Evolutionary conservation across 164 flowering plant genomes (phyloP).

Genomic region (Euptelea pleiosperma): DNA sequence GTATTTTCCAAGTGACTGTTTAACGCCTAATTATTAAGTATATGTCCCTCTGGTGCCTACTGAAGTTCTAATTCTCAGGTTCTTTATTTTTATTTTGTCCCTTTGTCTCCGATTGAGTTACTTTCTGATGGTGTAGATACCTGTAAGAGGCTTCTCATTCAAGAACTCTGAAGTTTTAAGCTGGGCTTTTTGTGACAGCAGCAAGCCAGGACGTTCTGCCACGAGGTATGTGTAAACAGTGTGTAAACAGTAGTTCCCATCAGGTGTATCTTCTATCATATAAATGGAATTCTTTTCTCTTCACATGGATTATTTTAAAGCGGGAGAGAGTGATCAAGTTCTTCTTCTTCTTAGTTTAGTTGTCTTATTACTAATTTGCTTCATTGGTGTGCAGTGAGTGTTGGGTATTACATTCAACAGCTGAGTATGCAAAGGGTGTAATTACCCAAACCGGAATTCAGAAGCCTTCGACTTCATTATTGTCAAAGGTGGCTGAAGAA

Average conservation of each 20-base stretch:
- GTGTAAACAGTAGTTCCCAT: constrained; percentile 4
- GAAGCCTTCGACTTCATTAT: constrained; percentile 50
- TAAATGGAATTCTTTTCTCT: no score
- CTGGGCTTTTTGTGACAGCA: constrained; percentile 77
- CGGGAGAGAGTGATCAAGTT: no score
- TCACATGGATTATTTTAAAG: no score
- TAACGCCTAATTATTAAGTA: no score
- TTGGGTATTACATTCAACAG: constrained; percentile 81
- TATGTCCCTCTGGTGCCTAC: no score
- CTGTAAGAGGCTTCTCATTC: constrained; percentile 67
- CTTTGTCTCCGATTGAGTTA: not conserved
- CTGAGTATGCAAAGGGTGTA: constrained; percentile 50
- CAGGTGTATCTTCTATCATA: not conserved
- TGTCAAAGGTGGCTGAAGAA: constrained; percentile 67
- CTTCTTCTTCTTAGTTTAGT: not conserved
- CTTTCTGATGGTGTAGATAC: constrained; percentile 49
- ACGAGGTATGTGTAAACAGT: constrained; percentile 35
- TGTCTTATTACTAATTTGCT: constrained; percentile 2
- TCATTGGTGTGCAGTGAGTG: constrained; percentile 44
- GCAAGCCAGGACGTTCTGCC: constrained; percentile 75
- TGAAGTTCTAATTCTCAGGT: no score
- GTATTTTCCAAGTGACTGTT: not conserved
- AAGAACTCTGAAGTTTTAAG: constrained; percentile 59
- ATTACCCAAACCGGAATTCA: constrained; percentile 60
- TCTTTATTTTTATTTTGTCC: not conserved